Evolutionary conservation across 345 rosid species (phyloP).

Genomic region (Raphanus sativus): DNA sequence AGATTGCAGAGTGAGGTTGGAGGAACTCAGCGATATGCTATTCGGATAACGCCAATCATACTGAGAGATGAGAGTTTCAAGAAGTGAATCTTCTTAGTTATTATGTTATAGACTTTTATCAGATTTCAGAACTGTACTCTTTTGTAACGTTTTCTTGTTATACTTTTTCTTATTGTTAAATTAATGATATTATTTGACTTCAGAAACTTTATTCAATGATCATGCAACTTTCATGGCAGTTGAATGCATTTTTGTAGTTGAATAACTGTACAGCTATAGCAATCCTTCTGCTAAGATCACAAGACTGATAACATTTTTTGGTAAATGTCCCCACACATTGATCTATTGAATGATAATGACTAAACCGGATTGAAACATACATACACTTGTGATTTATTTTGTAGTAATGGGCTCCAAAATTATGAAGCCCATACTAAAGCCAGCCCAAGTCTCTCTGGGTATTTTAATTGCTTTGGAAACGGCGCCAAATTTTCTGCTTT

Average conservation of each 20-base stretch:
- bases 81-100: conserved; percentile 9
- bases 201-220: conserved; percentile 15
- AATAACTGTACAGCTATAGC: conserved; percentile 32
- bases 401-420: not conserved
- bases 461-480: not conserved
- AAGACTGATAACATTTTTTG: conserved; percentile 18
- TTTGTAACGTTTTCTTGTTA: conserved; percentile 12
- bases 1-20: conserved; percentile 21
- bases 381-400: too few relatives aligned
- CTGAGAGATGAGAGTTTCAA: conserved; percentile 24
- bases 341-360: conserved; percentile 27
- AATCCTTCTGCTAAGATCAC: conserved; percentile 28
- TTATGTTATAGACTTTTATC: conserved; percentile 5
- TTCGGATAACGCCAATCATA: conserved; percentile 25
- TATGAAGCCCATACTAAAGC: conserved; percentile 4
- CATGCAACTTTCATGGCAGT: conserved; percentile 9
- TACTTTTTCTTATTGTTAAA: not conserved
- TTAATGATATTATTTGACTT: conserved; percentile 21
- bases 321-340: conserved; percentile 18
- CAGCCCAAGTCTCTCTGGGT: not conserved
- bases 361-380: too few relatives aligned
- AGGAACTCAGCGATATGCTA: conserved; percentile 22
- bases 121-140: conserved; percentile 8
- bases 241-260: conserved; percentile 35
- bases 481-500: not conserved